These are phyloP conservation scores for Terana coerulea DNA, from an alignment of 768 basidiomycete genomes.

Conservation along the genomic window DNA sequence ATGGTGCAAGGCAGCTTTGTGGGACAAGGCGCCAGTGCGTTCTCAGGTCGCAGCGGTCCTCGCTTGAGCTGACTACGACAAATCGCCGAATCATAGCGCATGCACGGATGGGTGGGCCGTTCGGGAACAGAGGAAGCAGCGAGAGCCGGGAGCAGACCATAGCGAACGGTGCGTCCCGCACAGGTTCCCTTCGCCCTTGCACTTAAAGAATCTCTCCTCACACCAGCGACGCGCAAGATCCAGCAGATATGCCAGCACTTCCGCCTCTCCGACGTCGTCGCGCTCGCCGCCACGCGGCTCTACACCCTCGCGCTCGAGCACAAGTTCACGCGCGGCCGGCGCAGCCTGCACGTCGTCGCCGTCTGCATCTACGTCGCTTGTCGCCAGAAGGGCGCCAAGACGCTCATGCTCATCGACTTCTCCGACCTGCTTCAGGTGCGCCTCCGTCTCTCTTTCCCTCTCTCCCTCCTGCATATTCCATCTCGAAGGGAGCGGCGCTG, in stretches of 20 bases:
- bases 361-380: conserved; percentile 95
- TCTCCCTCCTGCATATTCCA: background rate
- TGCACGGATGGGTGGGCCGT: conserved; percentile 78
- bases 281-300: conserved; percentile 76
- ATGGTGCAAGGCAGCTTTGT: conserved; percentile 96
- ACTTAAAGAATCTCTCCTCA: background rate
- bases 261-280: conserved; percentile 74
- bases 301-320: conserved; percentile 94
- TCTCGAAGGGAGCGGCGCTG: background rate
- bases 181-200: background rate
- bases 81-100: conserved; percentile 48
- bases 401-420: conserved; percentile 98
- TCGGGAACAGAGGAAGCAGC: conserved; percentile 70
- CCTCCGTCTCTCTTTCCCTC: background rate
- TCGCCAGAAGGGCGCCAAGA: conserved; percentile 83
- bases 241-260: conserved; percentile 76
- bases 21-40: conserved; percentile 85
- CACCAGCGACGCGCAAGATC: conserved; percentile 77
- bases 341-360: conserved; percentile 90
- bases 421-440: conserved; percentile 88
- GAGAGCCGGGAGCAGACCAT: conserved; percentile 92
- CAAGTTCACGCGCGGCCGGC: conserved; percentile 91
- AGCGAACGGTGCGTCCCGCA: conserved; percentile 63
- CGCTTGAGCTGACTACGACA: background rate
- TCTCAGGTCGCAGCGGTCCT: background rate